Percentiles rank a stretch among this genome's conserved stretches.
These are phyloP conservation scores for Kodamaea suecica DNA, from an alignment of 1,139 yeast genomes.

Conservation along the genomic window DNA sequence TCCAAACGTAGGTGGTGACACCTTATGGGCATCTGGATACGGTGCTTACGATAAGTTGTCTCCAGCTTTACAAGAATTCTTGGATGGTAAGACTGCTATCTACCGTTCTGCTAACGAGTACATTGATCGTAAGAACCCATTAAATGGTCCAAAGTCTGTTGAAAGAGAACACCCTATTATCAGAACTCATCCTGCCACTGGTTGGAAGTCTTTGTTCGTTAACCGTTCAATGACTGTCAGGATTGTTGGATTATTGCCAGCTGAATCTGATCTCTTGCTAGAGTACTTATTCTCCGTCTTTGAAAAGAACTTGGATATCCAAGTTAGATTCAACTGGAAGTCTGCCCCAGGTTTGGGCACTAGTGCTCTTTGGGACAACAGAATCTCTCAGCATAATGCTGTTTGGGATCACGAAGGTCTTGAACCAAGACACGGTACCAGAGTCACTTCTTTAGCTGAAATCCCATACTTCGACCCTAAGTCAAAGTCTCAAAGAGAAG, in stretches of 20 bases:
- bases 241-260: slow-evolving; percentile 44
- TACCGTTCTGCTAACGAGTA: slow-evolving; percentile 43
- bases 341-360: slow-evolving; percentile 20
- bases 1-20: slow-evolving; percentile 49
- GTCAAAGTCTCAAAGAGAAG: slow-evolving; percentile 54
- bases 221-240: slow-evolving; percentile 42
- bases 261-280: slow-evolving; percentile 36
- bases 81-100: slow-evolving; percentile 49
- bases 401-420: slow-evolving; percentile 52
- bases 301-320: slow-evolving; percentile 45
- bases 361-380: slow-evolving; percentile 24
- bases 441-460: slow-evolving; percentile 59
- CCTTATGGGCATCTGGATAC: slow-evolving; percentile 49
- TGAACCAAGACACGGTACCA: slow-evolving; percentile 54
- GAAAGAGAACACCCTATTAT: slow-evolving; percentile 47
- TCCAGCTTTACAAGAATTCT: slow-evolving; percentile 44
- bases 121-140: slow-evolving; percentile 40
- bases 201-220: slow-evolving; percentile 49
- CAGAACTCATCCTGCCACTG: slow-evolving; percentile 55
- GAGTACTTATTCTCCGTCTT: slow-evolving; percentile 38
- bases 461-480: slow-evolving; percentile 49
- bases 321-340: slow-evolving; percentile 51
- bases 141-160: slow-evolving; percentile 38
- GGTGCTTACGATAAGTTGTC: slow-evolving; percentile 52
- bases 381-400: slow-evolving; percentile 28